These are phyloP conservation scores for Hanseniaspora meyeri DNA, from an alignment of 805 yeast genomes.

Conservation along the genomic window DNA sequence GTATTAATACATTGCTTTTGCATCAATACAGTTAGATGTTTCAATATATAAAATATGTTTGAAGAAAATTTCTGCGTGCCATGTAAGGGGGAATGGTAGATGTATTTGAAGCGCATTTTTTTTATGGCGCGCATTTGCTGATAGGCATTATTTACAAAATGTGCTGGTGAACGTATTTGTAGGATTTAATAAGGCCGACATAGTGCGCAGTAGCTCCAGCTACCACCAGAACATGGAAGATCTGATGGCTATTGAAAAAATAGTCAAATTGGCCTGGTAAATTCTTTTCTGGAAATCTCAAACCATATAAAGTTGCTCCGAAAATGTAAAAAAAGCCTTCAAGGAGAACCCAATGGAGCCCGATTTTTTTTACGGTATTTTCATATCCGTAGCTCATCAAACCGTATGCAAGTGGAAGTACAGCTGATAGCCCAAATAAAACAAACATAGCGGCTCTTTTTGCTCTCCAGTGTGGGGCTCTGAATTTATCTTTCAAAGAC, in stretches of 20 bases:
- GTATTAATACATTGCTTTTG: too few species aligned
- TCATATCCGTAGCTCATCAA: conserved; percentile 35
- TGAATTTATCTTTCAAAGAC: conserved; percentile 53
- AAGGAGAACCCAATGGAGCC: conserved; percentile 46
- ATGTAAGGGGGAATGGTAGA: too few species aligned
- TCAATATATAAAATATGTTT: too few species aligned
- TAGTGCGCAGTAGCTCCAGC: conserved; percentile 67
- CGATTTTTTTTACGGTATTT: conserved; percentile 40
- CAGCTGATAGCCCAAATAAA: conserved; percentile 65
- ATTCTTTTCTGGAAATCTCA: conserved; percentile 63
- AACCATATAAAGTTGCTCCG: conserved; percentile 73
- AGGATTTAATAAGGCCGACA: conserved; percentile 46
- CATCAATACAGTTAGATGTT: too few species aligned
- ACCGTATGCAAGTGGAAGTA: conserved; percentile 55
- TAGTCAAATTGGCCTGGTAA: conserved; percentile 53
- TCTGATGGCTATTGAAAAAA: conserved; percentile 74
- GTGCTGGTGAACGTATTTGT: conserved; percentile 35
- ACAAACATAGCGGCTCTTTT: conserved; percentile 69
- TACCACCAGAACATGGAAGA: conserved; percentile 68
- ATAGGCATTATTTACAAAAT: neutral
- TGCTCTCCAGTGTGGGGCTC: conserved; percentile 62
- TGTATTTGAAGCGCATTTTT: neutral
- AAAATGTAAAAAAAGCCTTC: conserved; percentile 66
- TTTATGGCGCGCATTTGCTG: too few species aligned
- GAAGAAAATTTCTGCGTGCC: too few species aligned